Conservation (phyloP, 495 filamentous ascomycete species). For the Cenococcum geophilum region DNA sequence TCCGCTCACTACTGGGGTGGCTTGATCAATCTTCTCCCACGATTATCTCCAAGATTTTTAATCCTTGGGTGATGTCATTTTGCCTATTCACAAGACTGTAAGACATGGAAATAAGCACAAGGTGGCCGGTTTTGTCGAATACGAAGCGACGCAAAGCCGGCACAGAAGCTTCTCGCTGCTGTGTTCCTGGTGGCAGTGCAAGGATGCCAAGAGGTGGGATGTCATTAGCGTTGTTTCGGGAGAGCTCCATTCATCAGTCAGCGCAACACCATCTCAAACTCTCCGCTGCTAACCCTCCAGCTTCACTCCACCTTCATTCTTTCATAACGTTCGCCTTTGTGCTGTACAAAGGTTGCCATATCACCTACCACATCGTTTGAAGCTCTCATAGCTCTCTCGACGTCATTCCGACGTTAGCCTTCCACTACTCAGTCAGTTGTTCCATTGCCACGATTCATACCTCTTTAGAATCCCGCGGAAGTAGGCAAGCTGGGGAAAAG, state of each 20-base stretch:
- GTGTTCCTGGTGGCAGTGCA: background rate
- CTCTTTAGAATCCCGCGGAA: constrained; percentile 27
- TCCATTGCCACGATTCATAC: constrained; percentile 16
- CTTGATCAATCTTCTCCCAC: too few relatives aligned
- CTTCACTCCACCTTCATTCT: background rate
- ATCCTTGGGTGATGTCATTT: too few relatives aligned
- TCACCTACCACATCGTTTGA: background rate
- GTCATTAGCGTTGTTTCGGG: constrained; percentile 5
- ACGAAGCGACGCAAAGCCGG: too few relatives aligned
- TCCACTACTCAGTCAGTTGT: background rate
- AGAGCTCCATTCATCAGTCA: constrained; percentile 8
- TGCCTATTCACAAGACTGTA: too few relatives aligned
- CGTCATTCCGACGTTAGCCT: constrained; percentile 4
- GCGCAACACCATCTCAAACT: background rate
- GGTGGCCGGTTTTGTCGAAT: too few relatives aligned
- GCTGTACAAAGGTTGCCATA: background rate
- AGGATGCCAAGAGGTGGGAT: constrained; percentile 5
- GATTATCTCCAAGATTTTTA: too few relatives aligned
- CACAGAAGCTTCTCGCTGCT: too few relatives aligned
- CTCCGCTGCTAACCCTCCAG: background rate
- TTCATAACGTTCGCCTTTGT: background rate
- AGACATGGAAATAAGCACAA: too few relatives aligned
- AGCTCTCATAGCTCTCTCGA: background rate
- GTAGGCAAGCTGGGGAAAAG: constrained; percentile 75
- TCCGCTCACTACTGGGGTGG: too few relatives aligned